phyloP scores from a whole-genome alignment of 768 basidiomycete species.

The Termitomyces sp. region DNA sequence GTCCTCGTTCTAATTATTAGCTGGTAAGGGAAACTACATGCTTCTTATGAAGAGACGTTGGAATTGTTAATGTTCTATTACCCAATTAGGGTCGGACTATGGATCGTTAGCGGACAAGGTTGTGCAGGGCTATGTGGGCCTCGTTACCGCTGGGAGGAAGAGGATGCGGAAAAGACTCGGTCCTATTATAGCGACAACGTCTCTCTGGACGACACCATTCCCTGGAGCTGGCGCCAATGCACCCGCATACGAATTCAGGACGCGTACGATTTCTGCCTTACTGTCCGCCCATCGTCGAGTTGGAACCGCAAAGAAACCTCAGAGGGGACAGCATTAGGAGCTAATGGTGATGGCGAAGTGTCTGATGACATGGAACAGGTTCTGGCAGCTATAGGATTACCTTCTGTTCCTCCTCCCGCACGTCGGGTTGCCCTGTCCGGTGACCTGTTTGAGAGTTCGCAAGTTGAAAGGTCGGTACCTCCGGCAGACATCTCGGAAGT shows the following conservation, averaged over 20 bases:
- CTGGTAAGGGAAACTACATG: conserved; percentile 42
- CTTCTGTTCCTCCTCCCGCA: conserved; percentile 46
- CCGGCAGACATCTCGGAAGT: conserved; percentile 24
- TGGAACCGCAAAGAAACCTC: conserved; percentile 26
- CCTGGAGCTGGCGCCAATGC: conserved; percentile 77
- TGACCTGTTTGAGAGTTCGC: conserved; percentile 60
- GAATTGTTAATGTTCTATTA: neutral
- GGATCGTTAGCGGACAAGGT: conserved; percentile 70
- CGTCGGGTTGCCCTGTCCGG: conserved; percentile 54
- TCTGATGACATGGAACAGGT: conserved; percentile 55
- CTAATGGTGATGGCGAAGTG: conserved; percentile 19
- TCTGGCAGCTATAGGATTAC: conserved; percentile 51
- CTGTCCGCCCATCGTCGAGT: conserved; percentile 23
- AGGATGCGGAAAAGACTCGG: conserved; percentile 56
- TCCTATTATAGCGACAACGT: conserved; percentile 46
- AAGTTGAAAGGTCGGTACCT: conserved; percentile 16
- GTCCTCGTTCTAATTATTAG: conserved; percentile 61
- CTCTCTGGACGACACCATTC: conserved; percentile 47
- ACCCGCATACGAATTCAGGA: conserved; percentile 70
- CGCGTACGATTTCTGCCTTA: conserved; percentile 75
- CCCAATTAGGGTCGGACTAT: conserved; percentile 61
- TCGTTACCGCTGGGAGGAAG: conserved; percentile 80
- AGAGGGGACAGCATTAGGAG: conserved; percentile 24
- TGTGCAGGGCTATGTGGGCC: conserved; percentile 85
- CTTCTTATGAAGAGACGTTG: neutral